A percentile compares a stretch with the other conserved stretches of the same genome.
Conservation (phyloP, 345 rosid genomes). For the Erucastrum elatum region DNA sequence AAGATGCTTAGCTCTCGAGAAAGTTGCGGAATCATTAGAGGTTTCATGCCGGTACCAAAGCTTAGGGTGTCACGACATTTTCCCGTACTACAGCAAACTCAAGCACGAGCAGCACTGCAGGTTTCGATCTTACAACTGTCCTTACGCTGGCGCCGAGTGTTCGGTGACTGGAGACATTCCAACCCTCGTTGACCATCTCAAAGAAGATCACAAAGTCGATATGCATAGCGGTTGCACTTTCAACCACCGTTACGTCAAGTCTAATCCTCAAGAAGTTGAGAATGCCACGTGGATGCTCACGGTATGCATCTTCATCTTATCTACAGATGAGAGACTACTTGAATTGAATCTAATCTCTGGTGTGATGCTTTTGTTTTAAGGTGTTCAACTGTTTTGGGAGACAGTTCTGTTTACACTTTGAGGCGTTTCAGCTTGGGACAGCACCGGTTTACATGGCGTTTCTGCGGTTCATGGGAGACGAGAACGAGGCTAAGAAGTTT, state of each 20-base stretch:
- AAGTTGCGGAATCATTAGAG: constrained; percentile 81
- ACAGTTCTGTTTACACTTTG: constrained; percentile 91
- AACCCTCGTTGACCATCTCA: constrained; percentile 70
- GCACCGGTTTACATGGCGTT: constrained; percentile 93
- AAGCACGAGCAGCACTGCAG: constrained; percentile 79
- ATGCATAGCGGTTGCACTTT: constrained; percentile 87
- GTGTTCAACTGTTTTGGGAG: constrained; percentile 90
- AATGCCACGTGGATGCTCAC: constrained; percentile 98
- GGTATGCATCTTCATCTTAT: constrained; percentile 37
- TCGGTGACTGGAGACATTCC: constrained; percentile 78
- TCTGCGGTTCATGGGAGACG: constrained; percentile 91
- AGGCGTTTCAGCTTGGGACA: constrained; percentile 84
- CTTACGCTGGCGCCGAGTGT: constrained; percentile 90
- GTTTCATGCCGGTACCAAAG: constrained; percentile 76
- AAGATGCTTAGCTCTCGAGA: constrained; percentile 87
- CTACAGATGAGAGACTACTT: not conserved
- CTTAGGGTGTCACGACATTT: constrained; percentile 73
- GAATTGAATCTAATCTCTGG: not conserved
- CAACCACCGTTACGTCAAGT: constrained; percentile 85
- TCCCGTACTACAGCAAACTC: constrained; percentile 77
- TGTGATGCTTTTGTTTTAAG: constrained; percentile 34
- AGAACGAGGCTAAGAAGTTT: constrained; percentile 76
- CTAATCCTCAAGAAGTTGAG: constrained; percentile 85
- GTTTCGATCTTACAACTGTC: constrained; percentile 75
- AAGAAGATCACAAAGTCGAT: constrained; percentile 87